Evolutionary conservation across 305 asterid genomes (phyloP).

Genomic region (Coffea humblotiana): DNA sequence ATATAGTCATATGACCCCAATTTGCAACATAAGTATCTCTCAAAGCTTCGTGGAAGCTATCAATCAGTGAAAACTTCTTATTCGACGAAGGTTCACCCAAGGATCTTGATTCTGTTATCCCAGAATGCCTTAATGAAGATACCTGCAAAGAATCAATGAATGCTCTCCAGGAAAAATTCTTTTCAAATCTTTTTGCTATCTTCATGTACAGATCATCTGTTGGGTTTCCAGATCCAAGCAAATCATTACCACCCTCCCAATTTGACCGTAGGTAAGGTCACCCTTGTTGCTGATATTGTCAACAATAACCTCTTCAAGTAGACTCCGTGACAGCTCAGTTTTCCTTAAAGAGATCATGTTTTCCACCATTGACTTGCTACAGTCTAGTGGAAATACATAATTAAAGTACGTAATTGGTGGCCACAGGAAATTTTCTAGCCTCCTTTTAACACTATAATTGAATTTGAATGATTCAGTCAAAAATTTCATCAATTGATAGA

Average conservation of each 20-base stretch:
- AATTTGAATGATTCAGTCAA: not conserved
- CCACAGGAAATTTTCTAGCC: not conserved
- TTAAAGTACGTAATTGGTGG: constrained; percentile 11
- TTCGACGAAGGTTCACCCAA: not conserved
- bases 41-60: constrained; percentile 37
- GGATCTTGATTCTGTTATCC: not conserved
- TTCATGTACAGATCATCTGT: constrained; percentile 21
- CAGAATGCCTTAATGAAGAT: constrained; percentile 8
- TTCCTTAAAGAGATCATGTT: constrained; percentile 43
- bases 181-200: constrained; percentile 24
- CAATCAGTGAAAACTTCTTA: constrained; percentile 17
- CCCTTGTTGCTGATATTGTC: constrained; percentile 11
- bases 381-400: constrained; percentile 48
- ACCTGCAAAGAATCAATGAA: constrained; percentile 20
- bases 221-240: constrained; percentile 44
- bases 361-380: constrained; percentile 36
- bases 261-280: constrained; percentile 35
- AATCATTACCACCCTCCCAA: constrained; percentile 48
- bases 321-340: constrained; percentile 35
- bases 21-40: constrained; percentile 32
- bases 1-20: constrained; percentile 44
- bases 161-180: constrained; percentile 32
- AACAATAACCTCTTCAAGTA: constrained; percentile 42
- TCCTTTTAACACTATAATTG: not conserved
- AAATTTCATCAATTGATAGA: constrained; percentile 23